A percentile compares a stretch with the other conserved stretches of the same genome.
Evolutionary conservation across 208 protist genomes (phyloP).

Genomic region (Trypanosomatidae sp.): DNA sequence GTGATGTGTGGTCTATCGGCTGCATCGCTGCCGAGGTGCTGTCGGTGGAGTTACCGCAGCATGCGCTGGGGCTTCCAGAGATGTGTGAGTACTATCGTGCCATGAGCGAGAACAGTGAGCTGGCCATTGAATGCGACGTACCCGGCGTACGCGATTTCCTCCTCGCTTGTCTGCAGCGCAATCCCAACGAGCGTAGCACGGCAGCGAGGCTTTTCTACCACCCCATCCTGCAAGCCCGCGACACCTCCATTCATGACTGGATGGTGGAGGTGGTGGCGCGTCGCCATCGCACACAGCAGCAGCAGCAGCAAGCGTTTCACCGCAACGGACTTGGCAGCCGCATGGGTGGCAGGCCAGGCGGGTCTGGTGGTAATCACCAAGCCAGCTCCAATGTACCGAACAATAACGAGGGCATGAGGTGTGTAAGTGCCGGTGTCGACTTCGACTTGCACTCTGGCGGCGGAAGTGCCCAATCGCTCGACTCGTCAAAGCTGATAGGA

Average conservation of each 20-base stretch:
- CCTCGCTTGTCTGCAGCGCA: constrained; percentile 52
- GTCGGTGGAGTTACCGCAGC: constrained; percentile 53
- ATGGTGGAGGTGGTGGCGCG: constrained; percentile 36
- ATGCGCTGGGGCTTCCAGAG: constrained; percentile 52
- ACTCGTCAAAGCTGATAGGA: constrained; percentile 22
- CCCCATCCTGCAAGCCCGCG: constrained; percentile 40
- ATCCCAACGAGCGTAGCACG: constrained; percentile 44
- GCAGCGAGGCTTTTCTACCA: constrained; percentile 56
- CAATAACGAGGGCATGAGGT: neutral
- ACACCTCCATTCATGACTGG: constrained; percentile 49
- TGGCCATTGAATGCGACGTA: constrained; percentile 61
- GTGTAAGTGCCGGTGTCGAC: constrained; percentile 1
- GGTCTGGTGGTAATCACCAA: constrained; percentile 2
- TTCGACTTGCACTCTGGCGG: constrained; percentile 29
- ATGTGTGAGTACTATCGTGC: constrained; percentile 72
- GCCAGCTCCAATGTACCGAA: constrained; percentile 5
- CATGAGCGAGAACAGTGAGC: constrained; percentile 43
- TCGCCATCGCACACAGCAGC: constrained; percentile 20
- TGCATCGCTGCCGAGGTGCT: constrained; percentile 94
- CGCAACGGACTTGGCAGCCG: constrained; percentile 7
- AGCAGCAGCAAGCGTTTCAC: constrained; percentile 26
- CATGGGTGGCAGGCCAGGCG: neutral
- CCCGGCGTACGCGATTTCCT: constrained; percentile 57
- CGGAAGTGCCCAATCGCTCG: constrained; percentile 20
- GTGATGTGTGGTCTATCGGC: constrained; percentile 95